phyloP scores from a whole-genome alignment of 164 flowering plant genomes.

The Nelumbo lutea region DNA sequence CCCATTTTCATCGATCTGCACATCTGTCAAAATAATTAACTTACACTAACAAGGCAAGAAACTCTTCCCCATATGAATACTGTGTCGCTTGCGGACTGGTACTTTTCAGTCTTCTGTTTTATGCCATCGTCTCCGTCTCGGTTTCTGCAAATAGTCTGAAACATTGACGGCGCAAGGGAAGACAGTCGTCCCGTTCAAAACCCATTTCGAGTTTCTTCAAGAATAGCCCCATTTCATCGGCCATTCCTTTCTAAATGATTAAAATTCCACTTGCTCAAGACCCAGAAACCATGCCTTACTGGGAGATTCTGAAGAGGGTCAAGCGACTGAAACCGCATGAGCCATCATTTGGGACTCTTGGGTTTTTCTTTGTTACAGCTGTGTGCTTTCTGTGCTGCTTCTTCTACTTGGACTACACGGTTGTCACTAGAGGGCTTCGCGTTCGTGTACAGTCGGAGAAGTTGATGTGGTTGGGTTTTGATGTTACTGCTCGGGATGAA shows the following conservation, averaged over 20 bases:
- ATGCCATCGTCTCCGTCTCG: not conserved
- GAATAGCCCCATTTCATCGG: not conserved
- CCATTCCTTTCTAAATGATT: constrained; percentile 15
- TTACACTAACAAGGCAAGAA: not conserved
- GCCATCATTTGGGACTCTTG: constrained; percentile 49
- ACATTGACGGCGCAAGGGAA: not conserved
- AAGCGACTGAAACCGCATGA: constrained; percentile 50
- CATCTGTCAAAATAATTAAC: too few species aligned
- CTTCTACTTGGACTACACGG: constrained; percentile 61
- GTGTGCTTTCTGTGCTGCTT: constrained; percentile 47
- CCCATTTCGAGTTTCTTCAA: not conserved
- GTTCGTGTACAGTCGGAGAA: constrained; percentile 29
- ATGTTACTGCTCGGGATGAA: constrained; percentile 7
- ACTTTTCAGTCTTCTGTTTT: not conserved
- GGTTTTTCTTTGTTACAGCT: constrained; percentile 37
- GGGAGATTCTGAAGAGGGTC: constrained; percentile 40
- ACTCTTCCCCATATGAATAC: constrained; percentile 17
- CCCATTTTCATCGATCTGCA: constrained; percentile 16
- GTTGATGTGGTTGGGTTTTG: constrained; percentile 33
- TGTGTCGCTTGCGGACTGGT: constrained; percentile 21
- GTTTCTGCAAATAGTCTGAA: not conserved
- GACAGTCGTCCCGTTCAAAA: not conserved
- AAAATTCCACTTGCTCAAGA: constrained; percentile 21
- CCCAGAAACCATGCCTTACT: constrained; percentile 19
- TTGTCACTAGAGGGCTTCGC: constrained; percentile 34